Percentiles rank a stretch among this genome's conserved stretches.
Evolutionary conservation across 495 filamentous ascomycete species (phyloP).

Genomic region (Penicillium simplicissimum): DNA sequence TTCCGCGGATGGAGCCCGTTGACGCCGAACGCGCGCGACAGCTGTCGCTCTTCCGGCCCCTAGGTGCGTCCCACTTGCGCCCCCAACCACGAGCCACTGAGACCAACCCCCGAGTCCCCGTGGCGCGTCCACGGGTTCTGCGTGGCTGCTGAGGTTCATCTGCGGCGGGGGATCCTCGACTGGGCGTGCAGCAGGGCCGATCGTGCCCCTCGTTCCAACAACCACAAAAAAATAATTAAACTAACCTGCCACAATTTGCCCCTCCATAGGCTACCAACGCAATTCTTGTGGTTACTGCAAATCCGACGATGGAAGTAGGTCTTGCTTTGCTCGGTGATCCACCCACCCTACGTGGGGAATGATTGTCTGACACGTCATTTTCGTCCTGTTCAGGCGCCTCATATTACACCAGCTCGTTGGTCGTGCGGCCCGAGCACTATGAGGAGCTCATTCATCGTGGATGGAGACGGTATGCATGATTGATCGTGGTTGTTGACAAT

Average conservation of each 20-base stretch:
- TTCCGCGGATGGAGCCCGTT: slow-evolving; percentile 36
- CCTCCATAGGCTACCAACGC: slow-evolving; percentile 48
- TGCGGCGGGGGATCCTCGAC: slow-evolving; percentile 10
- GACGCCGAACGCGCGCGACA: slow-evolving; percentile 50
- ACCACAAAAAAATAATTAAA: slow-evolving; percentile 9
- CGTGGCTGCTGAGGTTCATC: slow-evolving; percentile 13
- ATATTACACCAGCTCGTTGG: slow-evolving; percentile 73
- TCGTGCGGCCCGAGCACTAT: slow-evolving; percentile 72
- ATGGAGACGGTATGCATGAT: slow-evolving; percentile 70
- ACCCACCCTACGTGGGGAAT: slow-evolving; percentile 7
- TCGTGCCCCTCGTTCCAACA: slow-evolving; percentile 1
- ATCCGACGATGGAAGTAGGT: slow-evolving; percentile 53
- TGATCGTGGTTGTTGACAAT: background rate
- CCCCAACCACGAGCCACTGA: slow-evolving; percentile 41
- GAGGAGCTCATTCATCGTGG: slow-evolving; percentile 80
- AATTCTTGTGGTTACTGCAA: slow-evolving; percentile 60
- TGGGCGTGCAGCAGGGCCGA: slow-evolving; percentile 9
- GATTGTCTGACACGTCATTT: slow-evolving; percentile 25
- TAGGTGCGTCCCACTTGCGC: slow-evolving; percentile 41
- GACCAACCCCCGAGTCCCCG: slow-evolving; percentile 33
- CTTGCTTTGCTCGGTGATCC: slow-evolving; percentile 11
- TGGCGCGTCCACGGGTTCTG: slow-evolving; percentile 43
- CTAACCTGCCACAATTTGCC: slow-evolving; percentile 17
- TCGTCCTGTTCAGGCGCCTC: slow-evolving; percentile 65
- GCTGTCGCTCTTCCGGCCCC: slow-evolving; percentile 50